These are phyloP conservation scores for Carex myosuroides DNA, from an alignment of 176 grass and related monocot species.

Conservation along the genomic window DNA sequence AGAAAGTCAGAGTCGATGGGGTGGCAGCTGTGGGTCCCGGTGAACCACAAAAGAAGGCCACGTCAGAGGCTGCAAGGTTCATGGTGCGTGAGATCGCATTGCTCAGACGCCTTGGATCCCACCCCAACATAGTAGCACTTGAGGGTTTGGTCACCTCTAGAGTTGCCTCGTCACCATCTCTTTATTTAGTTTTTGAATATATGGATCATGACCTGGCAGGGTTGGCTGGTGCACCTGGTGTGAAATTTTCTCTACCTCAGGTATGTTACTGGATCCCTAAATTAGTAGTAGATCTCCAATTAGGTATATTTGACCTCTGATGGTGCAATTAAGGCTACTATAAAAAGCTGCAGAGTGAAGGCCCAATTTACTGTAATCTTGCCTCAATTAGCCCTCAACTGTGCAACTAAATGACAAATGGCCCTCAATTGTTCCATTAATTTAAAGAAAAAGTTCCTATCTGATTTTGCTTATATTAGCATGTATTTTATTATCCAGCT, in stretches of 20 bases:
- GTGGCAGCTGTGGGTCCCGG: neutral
- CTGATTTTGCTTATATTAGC: neutral
- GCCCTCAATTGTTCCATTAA: neutral
- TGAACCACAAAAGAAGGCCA: conserved; percentile 11
- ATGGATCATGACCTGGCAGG: conserved; percentile 96
- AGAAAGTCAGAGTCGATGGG: conserved; percentile 83
- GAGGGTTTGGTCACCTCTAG: conserved; percentile 75
- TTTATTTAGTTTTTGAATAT: conserved; percentile 95
- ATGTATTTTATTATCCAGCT: neutral
- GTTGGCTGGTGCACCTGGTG: conserved; percentile 37
- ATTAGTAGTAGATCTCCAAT: neutral
- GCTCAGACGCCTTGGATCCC: conserved; percentile 59
- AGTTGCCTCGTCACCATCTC: conserved; percentile 58
- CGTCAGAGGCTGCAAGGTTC: conserved; percentile 62
- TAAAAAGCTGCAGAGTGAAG: neutral
- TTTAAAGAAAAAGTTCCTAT: neutral
- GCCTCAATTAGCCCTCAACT: neutral
- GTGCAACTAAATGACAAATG: neutral
- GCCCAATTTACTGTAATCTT: neutral
- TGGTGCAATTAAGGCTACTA: neutral
- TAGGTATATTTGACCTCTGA: neutral
- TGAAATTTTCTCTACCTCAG: conserved; percentile 66
- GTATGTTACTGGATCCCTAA: conserved; percentile 21
- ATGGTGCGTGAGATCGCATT: conserved; percentile 88
- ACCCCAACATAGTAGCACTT: conserved; percentile 66